Evolutionary conservation across 2,329 filamentous ascomycete species (phyloP).

Genomic region (Sclerotinia spermophila): DNA sequence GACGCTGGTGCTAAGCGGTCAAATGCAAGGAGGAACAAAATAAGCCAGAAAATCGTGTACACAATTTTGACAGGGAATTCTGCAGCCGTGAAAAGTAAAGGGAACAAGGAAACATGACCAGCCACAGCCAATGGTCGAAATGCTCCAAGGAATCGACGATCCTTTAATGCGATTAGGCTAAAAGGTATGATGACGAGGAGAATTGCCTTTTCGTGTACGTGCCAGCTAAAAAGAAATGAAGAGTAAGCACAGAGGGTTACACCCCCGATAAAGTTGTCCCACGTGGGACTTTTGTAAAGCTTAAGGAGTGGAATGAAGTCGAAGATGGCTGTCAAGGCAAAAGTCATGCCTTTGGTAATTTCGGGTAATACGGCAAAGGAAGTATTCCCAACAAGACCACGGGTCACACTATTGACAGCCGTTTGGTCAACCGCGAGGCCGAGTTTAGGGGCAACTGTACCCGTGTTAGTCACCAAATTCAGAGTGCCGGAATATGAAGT

Average conservation of each 20-base stretch:
- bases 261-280: conserved; percentile 85
- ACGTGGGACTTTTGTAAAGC: conserved; percentile 75
- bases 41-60: conserved; percentile 89
- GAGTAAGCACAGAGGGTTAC: conserved; percentile 92
- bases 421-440: conserved; percentile 68
- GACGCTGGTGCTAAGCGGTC: conserved; percentile 84
- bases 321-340: conserved; percentile 76
- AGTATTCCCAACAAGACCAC: conserved; percentile 89
- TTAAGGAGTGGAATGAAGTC: conserved; percentile 77
- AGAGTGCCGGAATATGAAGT: neutral
- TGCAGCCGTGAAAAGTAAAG: conserved; percentile 82
- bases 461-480: neutral
- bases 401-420: conserved; percentile 83
- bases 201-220: conserved; percentile 97
- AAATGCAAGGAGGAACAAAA: conserved; percentile 80
- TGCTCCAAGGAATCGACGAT: conserved; percentile 84
- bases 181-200: conserved; percentile 93
- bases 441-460: conserved; percentile 72
- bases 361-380: conserved; percentile 91
- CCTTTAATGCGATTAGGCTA: conserved; percentile 83
- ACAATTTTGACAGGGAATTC: conserved; percentile 93
- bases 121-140: conserved; percentile 90
- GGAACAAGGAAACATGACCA: conserved; percentile 92
- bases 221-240: conserved; percentile 97
- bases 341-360: conserved; percentile 75